These are phyloP conservation scores for Bipolaris bicolor DNA, from an alignment of 2,329 filamentous ascomycete genomes.

Conservation along the genomic window DNA sequence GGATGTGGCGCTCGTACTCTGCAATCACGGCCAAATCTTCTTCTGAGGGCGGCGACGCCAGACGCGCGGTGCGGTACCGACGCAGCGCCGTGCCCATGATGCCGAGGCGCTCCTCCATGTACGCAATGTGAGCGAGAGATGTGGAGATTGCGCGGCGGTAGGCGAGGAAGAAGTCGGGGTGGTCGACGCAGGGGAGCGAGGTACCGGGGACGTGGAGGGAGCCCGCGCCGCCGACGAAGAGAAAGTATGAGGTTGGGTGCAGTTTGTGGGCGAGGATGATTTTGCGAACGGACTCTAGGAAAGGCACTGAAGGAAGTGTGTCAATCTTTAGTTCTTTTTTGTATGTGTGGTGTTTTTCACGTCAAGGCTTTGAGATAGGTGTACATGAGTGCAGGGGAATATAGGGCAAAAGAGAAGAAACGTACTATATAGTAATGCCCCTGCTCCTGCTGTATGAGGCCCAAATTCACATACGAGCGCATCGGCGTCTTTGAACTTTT, in stretches of 20 bases:
- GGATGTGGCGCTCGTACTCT: conserved; percentile 34
- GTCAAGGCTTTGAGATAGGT: no score
- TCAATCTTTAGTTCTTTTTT: neutral
- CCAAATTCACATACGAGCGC: conserved; percentile 45
- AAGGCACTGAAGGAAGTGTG: conserved; percentile 32
- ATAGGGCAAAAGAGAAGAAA: neutral
- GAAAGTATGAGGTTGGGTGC: conserved; percentile 37
- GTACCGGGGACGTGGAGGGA: conserved; percentile 39
- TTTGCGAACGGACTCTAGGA: conserved; percentile 44
- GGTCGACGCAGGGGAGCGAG: conserved; percentile 32
- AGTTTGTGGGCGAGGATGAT: conserved; percentile 42
- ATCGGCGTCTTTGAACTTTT: conserved; percentile 36
- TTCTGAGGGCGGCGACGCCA: conserved; percentile 23
- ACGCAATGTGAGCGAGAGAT: conserved; percentile 42
- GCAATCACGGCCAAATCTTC: conserved; percentile 24
- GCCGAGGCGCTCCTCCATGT: conserved; percentile 46
- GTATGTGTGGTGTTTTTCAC: no score
- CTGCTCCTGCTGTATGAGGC: conserved; percentile 39
- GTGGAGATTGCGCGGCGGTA: conserved; percentile 45
- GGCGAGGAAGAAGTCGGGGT: conserved; percentile 44
- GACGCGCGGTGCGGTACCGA: conserved; percentile 35
- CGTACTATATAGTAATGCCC: conserved; percentile 42
- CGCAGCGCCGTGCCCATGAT: conserved; percentile 36
- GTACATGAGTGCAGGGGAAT: neutral
- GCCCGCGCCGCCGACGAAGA: conserved; percentile 46